Conservation (phyloP, 228 moss, liverwort and hornwort species). For the Sphagnum fallax region DNA sequence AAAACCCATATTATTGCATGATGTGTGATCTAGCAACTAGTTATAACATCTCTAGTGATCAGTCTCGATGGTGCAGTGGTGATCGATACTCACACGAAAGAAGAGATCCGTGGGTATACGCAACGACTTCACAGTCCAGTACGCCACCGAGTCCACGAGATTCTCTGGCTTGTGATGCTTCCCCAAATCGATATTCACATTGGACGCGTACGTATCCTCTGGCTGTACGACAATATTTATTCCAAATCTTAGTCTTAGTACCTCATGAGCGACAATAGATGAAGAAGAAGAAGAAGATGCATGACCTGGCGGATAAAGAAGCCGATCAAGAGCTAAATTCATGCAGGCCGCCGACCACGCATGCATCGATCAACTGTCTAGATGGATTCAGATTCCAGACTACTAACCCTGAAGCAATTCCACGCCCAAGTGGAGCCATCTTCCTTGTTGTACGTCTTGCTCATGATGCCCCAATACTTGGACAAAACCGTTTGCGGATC, state of each 20-base stretch:
- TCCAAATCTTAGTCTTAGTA: neutral
- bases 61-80: too few species aligned
- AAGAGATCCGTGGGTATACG: constrained; percentile 66
- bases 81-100: constrained; percentile 45
- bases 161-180: constrained; percentile 50
- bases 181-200: constrained; percentile 37
- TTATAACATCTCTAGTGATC: too few species aligned
- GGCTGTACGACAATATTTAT: constrained; percentile 42
- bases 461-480: constrained; percentile 77
- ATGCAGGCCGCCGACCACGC: too few species aligned
- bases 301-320: neutral
- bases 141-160: constrained; percentile 50
- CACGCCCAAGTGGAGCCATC: constrained; percentile 88
- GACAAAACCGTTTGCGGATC: too few species aligned
- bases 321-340: too few species aligned
- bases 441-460: constrained; percentile 41
- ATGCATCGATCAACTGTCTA: too few species aligned
- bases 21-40: too few species aligned
- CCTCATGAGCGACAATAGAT: too few species aligned
- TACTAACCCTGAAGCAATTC: constrained; percentile 72
- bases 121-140: constrained; percentile 49
- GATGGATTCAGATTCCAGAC: neutral
- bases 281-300: neutral
- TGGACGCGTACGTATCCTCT: constrained; percentile 52
- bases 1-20: too few species aligned